Evolutionary conservation across 2,329 filamentous ascomycete species (phyloP).

Genomic region (Cadophora malorum): DNA sequence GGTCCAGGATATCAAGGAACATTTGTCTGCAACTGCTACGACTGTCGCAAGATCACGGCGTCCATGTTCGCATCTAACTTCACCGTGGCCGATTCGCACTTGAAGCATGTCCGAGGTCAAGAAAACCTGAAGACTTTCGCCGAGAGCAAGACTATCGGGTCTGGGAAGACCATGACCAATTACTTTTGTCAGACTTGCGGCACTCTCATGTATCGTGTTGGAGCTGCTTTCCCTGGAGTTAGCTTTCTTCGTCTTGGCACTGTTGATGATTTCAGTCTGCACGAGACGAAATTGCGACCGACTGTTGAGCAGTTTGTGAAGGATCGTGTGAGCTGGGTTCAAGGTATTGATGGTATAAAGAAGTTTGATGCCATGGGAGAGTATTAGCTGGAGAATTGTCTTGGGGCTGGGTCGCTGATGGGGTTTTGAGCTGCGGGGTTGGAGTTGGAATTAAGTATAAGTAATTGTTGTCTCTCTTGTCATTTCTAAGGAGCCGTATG

Average conservation of each 20-base stretch:
- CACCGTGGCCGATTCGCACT: constrained; percentile 51
- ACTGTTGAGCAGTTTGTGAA: constrained; percentile 58
- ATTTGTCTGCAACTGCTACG: constrained; percentile 66
- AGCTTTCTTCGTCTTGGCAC: constrained; percentile 63
- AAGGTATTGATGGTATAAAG: constrained; percentile 45
- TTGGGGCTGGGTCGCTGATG: too few relatives aligned
- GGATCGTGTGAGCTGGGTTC: constrained; percentile 58
- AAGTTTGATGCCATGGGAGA: constrained; percentile 11
- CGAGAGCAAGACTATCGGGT: constrained; percentile 54
- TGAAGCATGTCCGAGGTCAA: constrained; percentile 58
- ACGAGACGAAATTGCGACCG: constrained; percentile 63
- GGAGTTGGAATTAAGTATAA: too few relatives aligned
- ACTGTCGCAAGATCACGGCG: constrained; percentile 68
- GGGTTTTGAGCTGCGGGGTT: too few relatives aligned
- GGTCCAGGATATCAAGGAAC: constrained; percentile 53
- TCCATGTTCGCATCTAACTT: constrained; percentile 69
- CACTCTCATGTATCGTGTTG: constrained; percentile 63
- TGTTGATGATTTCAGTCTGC: constrained; percentile 65
- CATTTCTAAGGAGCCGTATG: too few relatives aligned
- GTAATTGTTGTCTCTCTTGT: too few relatives aligned
- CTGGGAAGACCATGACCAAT: constrained; percentile 62
- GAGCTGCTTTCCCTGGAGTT: constrained; percentile 51
- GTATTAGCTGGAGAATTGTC: neutral
- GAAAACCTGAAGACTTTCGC: constrained; percentile 55
- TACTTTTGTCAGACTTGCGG: constrained; percentile 66